Evolutionary conservation across 2,329 filamentous ascomycete genomes (phyloP), one percentile per base, ranked within the genome.

Genomic region (Onygenales sp.): DNA sequence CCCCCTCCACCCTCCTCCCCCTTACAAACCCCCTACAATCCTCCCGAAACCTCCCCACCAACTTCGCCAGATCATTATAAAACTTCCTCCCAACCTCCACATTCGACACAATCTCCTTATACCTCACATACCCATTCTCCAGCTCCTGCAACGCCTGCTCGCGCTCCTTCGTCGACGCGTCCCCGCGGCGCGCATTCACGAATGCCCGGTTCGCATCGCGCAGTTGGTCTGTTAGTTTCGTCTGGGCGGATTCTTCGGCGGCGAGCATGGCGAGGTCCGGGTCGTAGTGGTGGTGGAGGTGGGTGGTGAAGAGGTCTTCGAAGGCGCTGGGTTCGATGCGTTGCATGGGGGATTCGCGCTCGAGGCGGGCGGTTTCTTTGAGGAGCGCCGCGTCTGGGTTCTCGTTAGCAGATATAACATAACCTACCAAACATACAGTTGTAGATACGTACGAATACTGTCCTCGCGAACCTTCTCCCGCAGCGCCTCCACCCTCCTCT

Each of bases 41-140:
- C 60, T 96, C 92, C 14, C 90, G 79, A 67, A 96, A 97, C 8
- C 85, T 78, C 39, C 83, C 85, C 0, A 95, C 87, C 57, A 97
- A 90, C 69, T 86, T 88, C 46, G 87, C 88, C 4, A 98, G 78
- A 64, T 97, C 91, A 61, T 98, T 98, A 74, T 97, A 98, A 67
- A 98, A 98, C 67, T 93, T 96, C 51, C 92, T 79, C 0, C 89
- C 93, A 0, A 87, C 88, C 59, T 97, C 92, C 2, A 96, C 78
- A 65, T 97, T 95, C 59, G 82, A 88, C 54, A 95, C 83, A 54
- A 97, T 89, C 68, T 98, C 92, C 72, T 95, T 95, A 75, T 97
- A 97, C 71, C 92, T 94, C 69, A 90, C 84, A 67, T 95, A 97
- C 0, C 89, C 92, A 58, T 87, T 90, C 68, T 97, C 92, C 8